Evolutionary conservation across 2,329 filamentous ascomycete genomes (phyloP).

Genomic region (Juglanconis oblonga): DNA sequence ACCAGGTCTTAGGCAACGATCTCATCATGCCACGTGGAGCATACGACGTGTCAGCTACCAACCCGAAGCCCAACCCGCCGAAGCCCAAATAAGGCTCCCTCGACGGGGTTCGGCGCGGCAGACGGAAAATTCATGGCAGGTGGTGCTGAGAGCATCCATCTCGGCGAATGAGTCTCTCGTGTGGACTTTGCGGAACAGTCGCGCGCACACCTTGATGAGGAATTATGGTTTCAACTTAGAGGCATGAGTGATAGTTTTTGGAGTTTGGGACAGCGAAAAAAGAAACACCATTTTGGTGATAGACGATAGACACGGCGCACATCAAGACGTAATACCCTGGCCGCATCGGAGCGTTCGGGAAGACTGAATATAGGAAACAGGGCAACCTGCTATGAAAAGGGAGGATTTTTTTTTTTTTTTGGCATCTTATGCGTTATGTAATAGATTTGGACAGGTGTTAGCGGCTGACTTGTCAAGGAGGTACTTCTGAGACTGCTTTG

Average conservation of each 20-base stretch:
- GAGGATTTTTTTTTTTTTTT: background rate
- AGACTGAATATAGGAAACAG: background rate
- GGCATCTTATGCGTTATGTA: background rate
- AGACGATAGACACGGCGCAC: constrained; percentile 13
- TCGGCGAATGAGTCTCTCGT: background rate
- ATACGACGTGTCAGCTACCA: constrained; percentile 18
- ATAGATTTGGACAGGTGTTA: background rate
- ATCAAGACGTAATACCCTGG: constrained; percentile 9
- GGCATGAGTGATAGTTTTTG: background rate
- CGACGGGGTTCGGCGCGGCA: background rate
- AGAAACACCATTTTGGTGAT: background rate
- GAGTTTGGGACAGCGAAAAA: background rate
- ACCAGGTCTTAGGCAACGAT: background rate
- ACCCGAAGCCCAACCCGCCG: constrained; percentile 16
- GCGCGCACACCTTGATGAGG: background rate
- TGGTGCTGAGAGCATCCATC: background rate
- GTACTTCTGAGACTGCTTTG: no score
- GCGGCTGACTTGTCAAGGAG: constrained; percentile 46
- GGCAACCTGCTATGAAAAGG: background rate
- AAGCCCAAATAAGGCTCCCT: constrained; percentile 17
- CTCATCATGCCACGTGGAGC: constrained; percentile 17
- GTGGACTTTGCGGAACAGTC: background rate
- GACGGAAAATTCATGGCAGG: background rate
- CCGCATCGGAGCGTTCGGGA: background rate
- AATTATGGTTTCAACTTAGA: background rate